These are phyloP conservation scores for Neophaeococcomyces aloes DNA, from an alignment of 2,329 filamentous ascomycete species.

Conservation along the genomic window DNA sequence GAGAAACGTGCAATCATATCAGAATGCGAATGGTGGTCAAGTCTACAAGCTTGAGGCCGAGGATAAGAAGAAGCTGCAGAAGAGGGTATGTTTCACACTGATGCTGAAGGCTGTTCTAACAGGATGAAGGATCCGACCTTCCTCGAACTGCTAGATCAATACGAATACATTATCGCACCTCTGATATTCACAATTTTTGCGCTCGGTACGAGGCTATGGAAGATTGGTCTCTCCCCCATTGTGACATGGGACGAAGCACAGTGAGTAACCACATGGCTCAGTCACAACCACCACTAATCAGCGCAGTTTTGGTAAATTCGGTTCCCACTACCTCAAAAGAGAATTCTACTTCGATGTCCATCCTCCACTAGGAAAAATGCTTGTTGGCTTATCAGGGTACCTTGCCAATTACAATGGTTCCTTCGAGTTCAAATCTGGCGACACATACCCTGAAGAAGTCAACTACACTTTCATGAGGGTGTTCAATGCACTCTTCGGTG, in stretches of 20 bases:
- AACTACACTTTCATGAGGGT: conserved; percentile 98
- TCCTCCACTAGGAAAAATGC: conserved; percentile 94
- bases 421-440: conserved; percentile 98
- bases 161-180: conserved; percentile 53
- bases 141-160: conserved; percentile 40
- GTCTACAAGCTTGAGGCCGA: conserved; percentile 23
- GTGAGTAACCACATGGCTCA: conserved; percentile 36
- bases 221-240: conserved; percentile 58
- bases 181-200: conserved; percentile 52
- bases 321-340: conserved; percentile 96
- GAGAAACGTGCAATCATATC: conserved; percentile 31
- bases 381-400: conserved; percentile 91
- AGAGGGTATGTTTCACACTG: conserved; percentile 17
- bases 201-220: conserved; percentile 58
- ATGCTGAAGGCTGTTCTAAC: not conserved
- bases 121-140: conserved; percentile 27
- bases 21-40: conserved; percentile 22
- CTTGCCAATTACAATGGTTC: conserved; percentile 97
- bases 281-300: not conserved
- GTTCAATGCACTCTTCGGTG: conserved; percentile 93
- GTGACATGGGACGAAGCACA: conserved; percentile 70
- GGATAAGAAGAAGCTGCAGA: conserved; percentile 27
- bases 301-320: conserved; percentile 61
- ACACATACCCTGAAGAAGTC: conserved; percentile 83
- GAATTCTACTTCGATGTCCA: conserved; percentile 99